Evolutionary conservation across 1,284 basidiomycete genomes (phyloP).

Genomic region (Tetrapyrgos nigripes): DNA sequence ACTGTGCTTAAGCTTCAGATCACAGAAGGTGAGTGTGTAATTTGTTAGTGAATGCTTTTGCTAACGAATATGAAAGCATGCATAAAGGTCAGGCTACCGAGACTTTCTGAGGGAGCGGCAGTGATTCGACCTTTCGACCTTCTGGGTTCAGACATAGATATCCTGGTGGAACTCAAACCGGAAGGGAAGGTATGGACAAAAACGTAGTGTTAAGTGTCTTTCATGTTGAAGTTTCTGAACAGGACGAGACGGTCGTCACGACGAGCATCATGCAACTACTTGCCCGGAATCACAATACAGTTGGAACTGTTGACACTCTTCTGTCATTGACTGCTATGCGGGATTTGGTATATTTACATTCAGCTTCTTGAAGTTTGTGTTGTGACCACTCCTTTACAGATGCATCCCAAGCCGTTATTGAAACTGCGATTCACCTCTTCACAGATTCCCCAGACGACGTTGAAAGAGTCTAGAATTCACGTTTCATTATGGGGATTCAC

Average conservation of each 20-base stretch:
- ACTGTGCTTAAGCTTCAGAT: slow-evolving; percentile 59
- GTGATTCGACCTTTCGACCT: slow-evolving; percentile 58
- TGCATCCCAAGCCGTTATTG: slow-evolving; percentile 60
- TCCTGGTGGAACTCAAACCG: slow-evolving; percentile 70
- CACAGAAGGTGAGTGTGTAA: slow-evolving; percentile 56
- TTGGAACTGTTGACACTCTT: slow-evolving; percentile 45
- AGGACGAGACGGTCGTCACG: slow-evolving; percentile 78
- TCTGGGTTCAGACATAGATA: slow-evolving; percentile 66
- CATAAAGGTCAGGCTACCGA: slow-evolving; percentile 41
- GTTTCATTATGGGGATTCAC: slow-evolving; percentile 72
- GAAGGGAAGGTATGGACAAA: slow-evolving; percentile 64
- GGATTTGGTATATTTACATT: slow-evolving; percentile 51
- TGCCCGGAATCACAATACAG: slow-evolving; percentile 51
- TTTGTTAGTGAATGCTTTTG: not conserved
- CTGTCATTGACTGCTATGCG: slow-evolving; percentile 58
- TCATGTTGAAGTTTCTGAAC: not conserved
- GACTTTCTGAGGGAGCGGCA: slow-evolving; percentile 22
- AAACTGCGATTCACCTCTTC: slow-evolving; percentile 75
- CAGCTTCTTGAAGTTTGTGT: slow-evolving; percentile 11
- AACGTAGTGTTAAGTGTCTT: not conserved
- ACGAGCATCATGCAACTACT: slow-evolving; percentile 68
- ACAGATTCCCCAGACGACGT: slow-evolving; percentile 65
- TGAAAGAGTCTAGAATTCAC: slow-evolving; percentile 83
- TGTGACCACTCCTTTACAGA: too few relatives aligned
- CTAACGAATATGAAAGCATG: slow-evolving; percentile 34